Evolutionary conservation across 352 stramenopile genomes (phyloP).

Genomic region (Elongisporangium prolatum): DNA sequence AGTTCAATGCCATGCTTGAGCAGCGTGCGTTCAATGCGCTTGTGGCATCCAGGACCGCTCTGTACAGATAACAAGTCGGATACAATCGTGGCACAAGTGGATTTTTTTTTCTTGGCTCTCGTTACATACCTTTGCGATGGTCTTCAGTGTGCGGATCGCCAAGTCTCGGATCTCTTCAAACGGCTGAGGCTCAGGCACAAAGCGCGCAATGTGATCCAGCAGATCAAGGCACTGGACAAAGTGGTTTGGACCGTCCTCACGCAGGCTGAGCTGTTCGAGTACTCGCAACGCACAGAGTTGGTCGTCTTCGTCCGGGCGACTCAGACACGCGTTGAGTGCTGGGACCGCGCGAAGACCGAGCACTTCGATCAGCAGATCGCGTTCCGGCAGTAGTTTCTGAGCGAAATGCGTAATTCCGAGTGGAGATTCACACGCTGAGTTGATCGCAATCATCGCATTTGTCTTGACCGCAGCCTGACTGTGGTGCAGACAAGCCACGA

Average conservation of each 20-base stretch:
- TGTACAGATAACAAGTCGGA: not conserved
- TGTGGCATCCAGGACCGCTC: slow-evolving; percentile 14
- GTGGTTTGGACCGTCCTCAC: slow-evolving; percentile 16
- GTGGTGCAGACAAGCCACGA: slow-evolving; percentile 55
- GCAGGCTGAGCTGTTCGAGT: slow-evolving; percentile 23
- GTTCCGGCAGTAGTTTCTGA: slow-evolving; percentile 29
- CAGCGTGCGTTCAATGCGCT: slow-evolving; percentile 30
- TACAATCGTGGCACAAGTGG: not conserved
- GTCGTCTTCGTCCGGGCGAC: slow-evolving; percentile 36
- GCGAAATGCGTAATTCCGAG: slow-evolving; percentile 37
- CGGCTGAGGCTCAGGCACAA: slow-evolving; percentile 16
- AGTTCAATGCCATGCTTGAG: slow-evolving; percentile 14
- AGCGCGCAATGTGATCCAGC: slow-evolving; percentile 34
- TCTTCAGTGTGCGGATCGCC: slow-evolving; percentile 21
- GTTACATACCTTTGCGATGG: slow-evolving; percentile 16
- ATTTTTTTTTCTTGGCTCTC: no score
- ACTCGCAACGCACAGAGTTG: slow-evolving; percentile 33
- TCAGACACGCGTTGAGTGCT: slow-evolving; percentile 36
- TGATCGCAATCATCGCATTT: slow-evolving; percentile 59
- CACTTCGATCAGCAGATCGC: slow-evolving; percentile 44
- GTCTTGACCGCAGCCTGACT: slow-evolving; percentile 21
- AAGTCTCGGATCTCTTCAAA: slow-evolving; percentile 14
- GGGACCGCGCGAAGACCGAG: slow-evolving; percentile 42
- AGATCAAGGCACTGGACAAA: slow-evolving; percentile 52
- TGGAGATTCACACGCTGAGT: slow-evolving; percentile 58